Evolutionary conservation across 2,329 filamentous ascomycete genomes (phyloP).

Genomic region (Ceratocystis colombiana): DNA sequence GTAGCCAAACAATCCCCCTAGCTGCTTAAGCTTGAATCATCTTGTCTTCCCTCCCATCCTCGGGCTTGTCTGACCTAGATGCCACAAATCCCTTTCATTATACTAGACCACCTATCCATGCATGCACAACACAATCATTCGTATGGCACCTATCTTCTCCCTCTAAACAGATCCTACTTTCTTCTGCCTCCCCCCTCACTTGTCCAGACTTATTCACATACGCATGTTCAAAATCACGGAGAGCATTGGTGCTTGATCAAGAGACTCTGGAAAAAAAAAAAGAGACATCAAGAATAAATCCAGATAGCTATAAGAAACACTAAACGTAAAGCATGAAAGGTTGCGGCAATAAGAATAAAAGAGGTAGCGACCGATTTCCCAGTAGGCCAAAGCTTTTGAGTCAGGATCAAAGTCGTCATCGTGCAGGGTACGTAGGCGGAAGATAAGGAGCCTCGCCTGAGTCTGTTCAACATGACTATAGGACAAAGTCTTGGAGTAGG

Average conservation of each 20-base stretch:
- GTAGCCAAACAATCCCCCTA: neutral
- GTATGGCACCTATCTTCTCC: too few relatives aligned
- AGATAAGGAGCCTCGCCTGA: neutral
- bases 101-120: neutral
- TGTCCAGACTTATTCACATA: neutral
- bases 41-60: neutral
- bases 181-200: too few relatives aligned
- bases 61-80: neutral
- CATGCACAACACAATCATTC: neutral
- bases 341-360: conserved; percentile 16
- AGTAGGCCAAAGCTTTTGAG: conserved; percentile 25
- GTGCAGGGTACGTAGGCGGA: conserved; percentile 10
- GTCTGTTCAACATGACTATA: neutral
- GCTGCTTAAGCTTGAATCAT: neutral
- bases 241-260: too few relatives aligned
- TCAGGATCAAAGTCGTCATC: conserved; percentile 21
- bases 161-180: too few relatives aligned
- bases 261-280: neutral
- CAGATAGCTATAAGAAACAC: conserved; percentile 19
- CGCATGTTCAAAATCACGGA: too few relatives aligned
- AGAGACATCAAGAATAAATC: conserved; percentile 21
- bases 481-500: neutral
- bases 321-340: conserved; percentile 35
- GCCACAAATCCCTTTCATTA: neutral
- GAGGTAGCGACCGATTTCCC: conserved; percentile 21